These are phyloP conservation scores for Fusarium metavorans DNA, from an alignment of 2,329 filamentous ascomycete species.

Conservation along the genomic window DNA sequence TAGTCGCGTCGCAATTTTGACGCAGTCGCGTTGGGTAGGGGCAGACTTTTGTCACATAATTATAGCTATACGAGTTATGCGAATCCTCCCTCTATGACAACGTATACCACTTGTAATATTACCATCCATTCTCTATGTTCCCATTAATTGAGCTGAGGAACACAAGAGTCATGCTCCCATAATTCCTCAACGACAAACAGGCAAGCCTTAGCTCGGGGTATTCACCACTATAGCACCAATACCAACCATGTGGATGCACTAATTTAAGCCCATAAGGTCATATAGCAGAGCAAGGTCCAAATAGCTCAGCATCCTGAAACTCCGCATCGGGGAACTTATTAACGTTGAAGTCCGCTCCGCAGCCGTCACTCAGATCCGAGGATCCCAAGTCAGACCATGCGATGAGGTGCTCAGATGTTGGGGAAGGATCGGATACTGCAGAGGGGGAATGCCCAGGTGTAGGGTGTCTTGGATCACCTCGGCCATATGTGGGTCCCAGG, in stretches of 20 bases:
- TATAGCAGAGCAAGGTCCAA: not conserved
- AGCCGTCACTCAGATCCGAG: not conserved
- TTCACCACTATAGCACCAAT: fast-evolving
- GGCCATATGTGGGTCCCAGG: not conserved
- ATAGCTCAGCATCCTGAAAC: not conserved
- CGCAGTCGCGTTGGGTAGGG: too few species aligned
- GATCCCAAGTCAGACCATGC: too few species aligned
- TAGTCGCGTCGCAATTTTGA: too few species aligned
- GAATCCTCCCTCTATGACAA: not conserved
- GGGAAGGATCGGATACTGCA: too few species aligned
- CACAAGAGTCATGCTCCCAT: too few species aligned
- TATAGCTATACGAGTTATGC: not conserved
- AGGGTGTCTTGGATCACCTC: not conserved
- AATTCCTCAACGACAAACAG: too few species aligned
- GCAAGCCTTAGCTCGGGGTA: too few species aligned
- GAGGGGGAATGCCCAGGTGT: not conserved
- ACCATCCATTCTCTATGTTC: not conserved
- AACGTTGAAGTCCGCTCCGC: not conserved
- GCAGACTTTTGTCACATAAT: too few species aligned
- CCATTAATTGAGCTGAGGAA: too few species aligned
- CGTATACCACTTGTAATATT: not conserved
- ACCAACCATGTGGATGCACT: too few species aligned
- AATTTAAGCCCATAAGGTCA: too few species aligned
- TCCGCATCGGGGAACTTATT: not conserved
- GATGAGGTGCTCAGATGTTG: too few species aligned